phyloP scores from a whole-genome alignment of 768 basidiomycete species.

The Gloeostereum incarnatum region DNA sequence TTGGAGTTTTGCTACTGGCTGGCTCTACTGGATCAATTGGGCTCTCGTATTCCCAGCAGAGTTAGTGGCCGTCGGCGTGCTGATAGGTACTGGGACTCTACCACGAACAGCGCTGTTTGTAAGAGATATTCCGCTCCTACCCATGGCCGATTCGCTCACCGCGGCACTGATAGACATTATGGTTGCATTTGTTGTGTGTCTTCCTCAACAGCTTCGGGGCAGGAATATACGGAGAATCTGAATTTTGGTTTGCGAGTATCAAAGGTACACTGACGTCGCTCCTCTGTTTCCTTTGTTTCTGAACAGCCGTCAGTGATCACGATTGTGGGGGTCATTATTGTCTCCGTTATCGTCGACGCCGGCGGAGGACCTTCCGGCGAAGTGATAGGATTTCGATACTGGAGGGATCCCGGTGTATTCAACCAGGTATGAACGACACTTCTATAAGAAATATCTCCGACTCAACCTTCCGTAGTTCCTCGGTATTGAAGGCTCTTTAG shows the following conservation, averaged over 20 bases:
- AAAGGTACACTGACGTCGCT: slow-evolving; percentile 71
- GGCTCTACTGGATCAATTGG: slow-evolving; percentile 60
- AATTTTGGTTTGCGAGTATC: slow-evolving; percentile 87
- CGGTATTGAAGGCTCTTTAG: slow-evolving; percentile 55
- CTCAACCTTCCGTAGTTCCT: slow-evolving; percentile 65
- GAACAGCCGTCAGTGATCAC: slow-evolving; percentile 30
- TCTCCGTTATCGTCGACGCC: background rate
- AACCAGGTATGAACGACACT: background rate
- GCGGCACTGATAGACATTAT: slow-evolving; percentile 78
- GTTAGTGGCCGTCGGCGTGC: slow-evolving; percentile 62
- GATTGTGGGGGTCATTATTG: background rate
- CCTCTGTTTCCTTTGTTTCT: slow-evolving; percentile 57
- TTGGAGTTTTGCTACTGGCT: slow-evolving; percentile 36
- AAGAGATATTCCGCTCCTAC: too few species aligned
- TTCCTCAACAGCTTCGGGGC: slow-evolving; percentile 73
- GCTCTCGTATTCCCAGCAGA: slow-evolving; percentile 64
- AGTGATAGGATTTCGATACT: slow-evolving; percentile 33
- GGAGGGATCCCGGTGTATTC: background rate
- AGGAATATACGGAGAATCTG: slow-evolving; percentile 75
- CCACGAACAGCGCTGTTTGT: too few species aligned
- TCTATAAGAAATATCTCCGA: slow-evolving; percentile 82
- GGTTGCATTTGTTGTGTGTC: slow-evolving; percentile 63
- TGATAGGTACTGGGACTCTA: slow-evolving; percentile 71
- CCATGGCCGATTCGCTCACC: slow-evolving; percentile 39
- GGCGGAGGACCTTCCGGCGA: slow-evolving; percentile 75